Base-by-base conservation (phyloP, 1,284 basidiomycete genomes). In the Schizophyllum amplum region DNA sequence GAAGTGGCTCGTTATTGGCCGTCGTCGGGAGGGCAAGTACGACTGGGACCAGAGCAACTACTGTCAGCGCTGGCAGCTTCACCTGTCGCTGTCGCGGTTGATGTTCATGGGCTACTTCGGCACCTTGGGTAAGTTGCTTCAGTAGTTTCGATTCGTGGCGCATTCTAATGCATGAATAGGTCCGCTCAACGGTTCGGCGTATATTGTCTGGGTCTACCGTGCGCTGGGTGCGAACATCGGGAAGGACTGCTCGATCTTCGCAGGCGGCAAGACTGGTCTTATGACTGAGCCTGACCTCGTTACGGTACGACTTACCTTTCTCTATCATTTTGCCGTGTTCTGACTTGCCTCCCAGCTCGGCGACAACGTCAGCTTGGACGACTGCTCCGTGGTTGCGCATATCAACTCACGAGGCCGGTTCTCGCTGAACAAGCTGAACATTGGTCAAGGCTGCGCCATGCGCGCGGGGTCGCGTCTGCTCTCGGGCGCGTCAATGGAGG, bases 401-500 rank as follows among this genome's bases (percentile, higher is more conserved):
- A 73, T 77, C 64, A 77, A 77, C 61, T 75, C 75, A 3, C 67
- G 75, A 53, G 75, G 75, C 42, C 69, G 71, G 51, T 77, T 77
- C 58, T 69, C 73, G 17, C 65, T 77, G 52, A 76, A 77, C 63
- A 62, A 63, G 20, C 64, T 77, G 22, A 72, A 71, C 55, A 73
- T 77, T 49, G 73, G 69, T 3, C 65, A 71, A 57, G 71, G 71
- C 69, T 72, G 68, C 54, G 72, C 73, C 0, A 62, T 75, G 68
- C 73, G 77, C n/a, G 68, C 74, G 2, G 76, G 75, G 24, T 77
- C 75, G 20, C 69, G 77, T 24, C 65, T 79, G n/a, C 69, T 79
- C 22, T 77, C 76, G 1, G 77, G 77, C 17, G 76, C 77, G 23
- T 75, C 74, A 9, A 77, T 79, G 77, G 76, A 78, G 61, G 71